Evolutionary conservation across 179 eudicot species (phyloP).

Genomic region (Silene noctiflora): DNA sequence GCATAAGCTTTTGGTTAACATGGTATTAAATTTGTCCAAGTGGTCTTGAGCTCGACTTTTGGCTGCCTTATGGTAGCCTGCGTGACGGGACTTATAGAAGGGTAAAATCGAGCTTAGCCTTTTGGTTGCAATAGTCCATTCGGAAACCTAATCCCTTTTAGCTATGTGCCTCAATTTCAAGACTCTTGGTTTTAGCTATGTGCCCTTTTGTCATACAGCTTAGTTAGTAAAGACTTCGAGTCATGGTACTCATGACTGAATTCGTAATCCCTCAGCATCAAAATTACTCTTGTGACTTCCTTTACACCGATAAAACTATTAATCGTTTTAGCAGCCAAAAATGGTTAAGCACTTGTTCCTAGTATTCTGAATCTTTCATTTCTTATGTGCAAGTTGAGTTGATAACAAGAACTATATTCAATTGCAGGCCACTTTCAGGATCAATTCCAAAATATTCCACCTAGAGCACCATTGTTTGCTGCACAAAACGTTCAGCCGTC

Average conservation of each 20-base stretch:
- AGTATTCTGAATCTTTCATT: not conserved
- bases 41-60: too few relatives aligned
- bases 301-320: not conserved
- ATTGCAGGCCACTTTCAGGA: slow-evolving; percentile 14
- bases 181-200: not conserved
- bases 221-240: not conserved
- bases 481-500: slow-evolving; percentile 17
- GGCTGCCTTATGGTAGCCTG: not conserved
- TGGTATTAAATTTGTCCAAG: too few relatives aligned
- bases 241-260: not conserved
- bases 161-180: not conserved
- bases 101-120: not conserved
- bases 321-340: not conserved
- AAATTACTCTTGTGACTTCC: not conserved
- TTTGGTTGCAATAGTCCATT: not conserved
- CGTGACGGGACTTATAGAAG: not conserved
- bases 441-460: slow-evolving; percentile 25
- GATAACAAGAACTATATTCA: slow-evolving; percentile 5
- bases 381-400: slow-evolving; percentile 9
- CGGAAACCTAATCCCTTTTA: not conserved
- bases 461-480: slow-evolving; percentile 35
- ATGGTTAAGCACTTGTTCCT: not conserved
- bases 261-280: not conserved
- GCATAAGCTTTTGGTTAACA: too few relatives aligned
- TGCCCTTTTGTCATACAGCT: too few relatives aligned